These are phyloP conservation scores for Cladobotryum protrusum DNA, from an alignment of 2,329 filamentous ascomycete species.

Conservation along the genomic window DNA sequence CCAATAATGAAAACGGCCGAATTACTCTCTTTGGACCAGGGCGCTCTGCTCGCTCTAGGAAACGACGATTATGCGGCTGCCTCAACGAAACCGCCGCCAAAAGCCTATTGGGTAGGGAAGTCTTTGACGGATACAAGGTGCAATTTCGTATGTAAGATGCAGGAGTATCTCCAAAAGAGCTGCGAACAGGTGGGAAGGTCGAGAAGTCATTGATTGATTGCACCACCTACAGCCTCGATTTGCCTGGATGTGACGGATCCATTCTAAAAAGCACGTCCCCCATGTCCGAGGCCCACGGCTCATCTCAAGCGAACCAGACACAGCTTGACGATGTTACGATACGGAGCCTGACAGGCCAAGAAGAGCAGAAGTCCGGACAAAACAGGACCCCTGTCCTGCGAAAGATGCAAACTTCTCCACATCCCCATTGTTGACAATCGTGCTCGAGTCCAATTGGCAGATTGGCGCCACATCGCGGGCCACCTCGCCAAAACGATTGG, in stretches of 20 bases:
- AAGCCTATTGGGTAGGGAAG: slow-evolving; percentile 12
- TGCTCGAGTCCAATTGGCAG: slow-evolving; percentile 26
- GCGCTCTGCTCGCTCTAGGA: not conserved
- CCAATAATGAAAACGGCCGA: slow-evolving; percentile 12
- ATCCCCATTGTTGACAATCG: slow-evolving; percentile 15
- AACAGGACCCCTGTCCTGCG: slow-evolving; percentile 19
- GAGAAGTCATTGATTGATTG: slow-evolving; percentile 23
- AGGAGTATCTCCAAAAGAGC: slow-evolving; percentile 25
- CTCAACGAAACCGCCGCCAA: slow-evolving; percentile 4
- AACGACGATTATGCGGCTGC: slow-evolving; percentile 7
- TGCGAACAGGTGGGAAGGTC: slow-evolving; percentile 27
- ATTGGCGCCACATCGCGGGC: slow-evolving; percentile 2
- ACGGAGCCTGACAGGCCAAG: slow-evolving; percentile 12
- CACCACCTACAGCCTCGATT: slow-evolving; percentile 11
- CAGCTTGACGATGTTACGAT: slow-evolving; percentile 5
- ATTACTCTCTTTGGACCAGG: slow-evolving; percentile 7
- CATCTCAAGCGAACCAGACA: slow-evolving; percentile 12
- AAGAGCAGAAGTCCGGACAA: slow-evolving; percentile 15
- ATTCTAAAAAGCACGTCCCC: slow-evolving; percentile 12
- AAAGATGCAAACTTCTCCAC: slow-evolving; percentile 16
- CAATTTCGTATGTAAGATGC: slow-evolving; percentile 22
- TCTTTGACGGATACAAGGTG: slow-evolving; percentile 3
- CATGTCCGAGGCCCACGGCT: slow-evolving; percentile 8
- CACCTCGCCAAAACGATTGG: not conserved
- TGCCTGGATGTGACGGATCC: slow-evolving; percentile 6